Percentiles rank a stretch among this genome's conserved stretches.
Evolutionary conservation across 805 yeast species (phyloP).

Genomic region (Cyberlindnera maritima): DNA sequence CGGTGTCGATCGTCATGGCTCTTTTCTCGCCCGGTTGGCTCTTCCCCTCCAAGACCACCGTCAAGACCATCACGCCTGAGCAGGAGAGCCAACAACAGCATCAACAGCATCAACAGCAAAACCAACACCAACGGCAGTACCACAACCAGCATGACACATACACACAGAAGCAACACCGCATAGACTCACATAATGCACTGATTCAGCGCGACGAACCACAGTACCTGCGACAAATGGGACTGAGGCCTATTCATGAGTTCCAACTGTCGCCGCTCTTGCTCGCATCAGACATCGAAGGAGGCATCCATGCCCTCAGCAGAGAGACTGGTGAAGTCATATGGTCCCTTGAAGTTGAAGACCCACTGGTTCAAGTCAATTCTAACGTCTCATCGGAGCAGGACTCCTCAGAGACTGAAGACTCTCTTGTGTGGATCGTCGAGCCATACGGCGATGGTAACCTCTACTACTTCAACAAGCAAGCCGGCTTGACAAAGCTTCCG

Average conservation of each 20-base stretch:
- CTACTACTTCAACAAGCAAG: slow-evolving; percentile 70
- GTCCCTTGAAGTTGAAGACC: slow-evolving; percentile 66
- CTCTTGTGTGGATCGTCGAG: slow-evolving; percentile 80
- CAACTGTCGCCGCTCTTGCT: slow-evolving; percentile 66
- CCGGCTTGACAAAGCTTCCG: slow-evolving; percentile 80
- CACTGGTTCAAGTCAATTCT: slow-evolving; percentile 48
- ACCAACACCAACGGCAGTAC: background rate
- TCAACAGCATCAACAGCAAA: slow-evolving; percentile 3
- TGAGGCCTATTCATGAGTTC: slow-evolving; percentile 58
- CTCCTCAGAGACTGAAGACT: slow-evolving; percentile 23
- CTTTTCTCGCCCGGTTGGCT: slow-evolving; percentile 12
- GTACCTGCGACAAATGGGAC: slow-evolving; percentile 8
- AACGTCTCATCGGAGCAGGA: slow-evolving; percentile 16
- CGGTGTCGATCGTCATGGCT: slow-evolving; percentile 10
- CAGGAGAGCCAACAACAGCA: background rate
- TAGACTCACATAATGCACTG: slow-evolving; percentile 1
- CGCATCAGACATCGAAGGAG: slow-evolving; percentile 84
- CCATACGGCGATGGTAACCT: slow-evolving; percentile 84
- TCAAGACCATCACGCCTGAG: background rate
- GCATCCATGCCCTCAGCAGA: slow-evolving; percentile 76
- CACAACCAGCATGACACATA: background rate
- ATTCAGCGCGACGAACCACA: slow-evolving; percentile 5
- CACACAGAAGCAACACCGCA: background rate
- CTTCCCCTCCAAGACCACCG: background rate
- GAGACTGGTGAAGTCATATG: slow-evolving; percentile 72